Percentiles rank a stretch among this genome's conserved stretches.
Conservation (phyloP, 2,329 filamentous ascomycete genomes). For the Verticillium longisporum region DNA sequence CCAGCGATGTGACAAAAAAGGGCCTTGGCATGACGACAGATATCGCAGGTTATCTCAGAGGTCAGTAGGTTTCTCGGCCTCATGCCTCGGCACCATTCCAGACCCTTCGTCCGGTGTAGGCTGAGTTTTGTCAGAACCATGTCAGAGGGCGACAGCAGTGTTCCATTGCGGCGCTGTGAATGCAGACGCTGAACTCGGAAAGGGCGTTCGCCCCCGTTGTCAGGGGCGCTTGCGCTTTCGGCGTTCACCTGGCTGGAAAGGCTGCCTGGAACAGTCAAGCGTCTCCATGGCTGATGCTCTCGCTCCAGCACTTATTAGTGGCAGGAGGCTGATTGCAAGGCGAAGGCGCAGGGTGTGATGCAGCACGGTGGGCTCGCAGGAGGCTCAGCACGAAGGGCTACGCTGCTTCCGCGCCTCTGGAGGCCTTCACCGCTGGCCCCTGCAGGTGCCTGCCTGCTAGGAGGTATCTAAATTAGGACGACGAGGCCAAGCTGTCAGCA, state of each 20-base stretch:
- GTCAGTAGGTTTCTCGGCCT: slow-evolving; percentile 11
- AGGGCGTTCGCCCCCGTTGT: slow-evolving; percentile 6
- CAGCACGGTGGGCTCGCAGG: neutral
- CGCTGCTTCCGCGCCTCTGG: neutral
- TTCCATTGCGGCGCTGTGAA: slow-evolving; percentile 1
- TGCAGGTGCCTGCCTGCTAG: neutral
- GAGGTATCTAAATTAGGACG: neutral
- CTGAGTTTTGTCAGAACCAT: too few species aligned
- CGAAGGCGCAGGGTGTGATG: neutral
- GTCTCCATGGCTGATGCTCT: neutral
- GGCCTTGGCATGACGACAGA: too few species aligned
- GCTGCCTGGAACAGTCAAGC: neutral
- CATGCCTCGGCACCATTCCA: slow-evolving; percentile 18
- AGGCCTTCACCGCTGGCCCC: neutral
- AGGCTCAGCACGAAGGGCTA: neutral
- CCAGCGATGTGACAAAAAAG: too few species aligned
- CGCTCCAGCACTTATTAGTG: neutral
- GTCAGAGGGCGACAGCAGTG: too few species aligned
- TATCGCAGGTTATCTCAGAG: too few species aligned
- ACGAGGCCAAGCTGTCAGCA: neutral
- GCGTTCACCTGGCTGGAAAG: neutral
- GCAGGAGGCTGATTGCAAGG: neutral
- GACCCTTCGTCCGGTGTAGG: too few species aligned
- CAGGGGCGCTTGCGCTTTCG: slow-evolving; percentile 6
- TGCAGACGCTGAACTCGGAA: slow-evolving; percentile 7